Conservation (phyloP, 495 filamentous ascomycete genomes). For the Rhizodiscina lignyota region DNA sequence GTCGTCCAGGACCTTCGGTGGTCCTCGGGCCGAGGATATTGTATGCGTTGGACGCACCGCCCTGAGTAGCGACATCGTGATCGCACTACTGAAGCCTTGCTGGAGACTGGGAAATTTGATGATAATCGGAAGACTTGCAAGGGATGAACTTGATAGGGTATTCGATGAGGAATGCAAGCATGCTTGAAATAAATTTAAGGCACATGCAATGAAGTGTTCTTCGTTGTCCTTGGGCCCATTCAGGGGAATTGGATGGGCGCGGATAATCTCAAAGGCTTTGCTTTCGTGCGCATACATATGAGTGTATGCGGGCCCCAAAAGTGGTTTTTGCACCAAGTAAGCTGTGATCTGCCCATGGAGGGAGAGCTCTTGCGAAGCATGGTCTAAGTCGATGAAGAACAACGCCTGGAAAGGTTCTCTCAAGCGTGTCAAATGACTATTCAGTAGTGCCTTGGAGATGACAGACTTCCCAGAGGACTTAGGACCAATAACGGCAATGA, state of each 20-base stretch:
- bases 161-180: background rate
- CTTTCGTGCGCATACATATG: background rate
- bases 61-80: background rate
- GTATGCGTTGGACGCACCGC: background rate
- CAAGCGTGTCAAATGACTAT: no score
- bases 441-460: no score
- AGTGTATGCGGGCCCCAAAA: background rate
- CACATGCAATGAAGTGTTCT: background rate
- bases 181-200: background rate
- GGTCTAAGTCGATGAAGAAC: background rate
- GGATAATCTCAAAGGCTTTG: background rate
- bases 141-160: background rate
- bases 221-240: background rate
- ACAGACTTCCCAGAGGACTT: no score
- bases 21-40: background rate
- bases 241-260: background rate
- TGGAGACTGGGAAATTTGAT: background rate
- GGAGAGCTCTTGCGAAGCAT: background rate
- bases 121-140: background rate
- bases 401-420: no score
- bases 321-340: background rate
- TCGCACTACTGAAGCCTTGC: background rate
- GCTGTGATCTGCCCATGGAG: background rate
- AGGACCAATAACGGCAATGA: no score
- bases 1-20: background rate